Conservation (phyloP, 192 early-diverging fungal species). For the Obelidium mucronatum region DNA sequence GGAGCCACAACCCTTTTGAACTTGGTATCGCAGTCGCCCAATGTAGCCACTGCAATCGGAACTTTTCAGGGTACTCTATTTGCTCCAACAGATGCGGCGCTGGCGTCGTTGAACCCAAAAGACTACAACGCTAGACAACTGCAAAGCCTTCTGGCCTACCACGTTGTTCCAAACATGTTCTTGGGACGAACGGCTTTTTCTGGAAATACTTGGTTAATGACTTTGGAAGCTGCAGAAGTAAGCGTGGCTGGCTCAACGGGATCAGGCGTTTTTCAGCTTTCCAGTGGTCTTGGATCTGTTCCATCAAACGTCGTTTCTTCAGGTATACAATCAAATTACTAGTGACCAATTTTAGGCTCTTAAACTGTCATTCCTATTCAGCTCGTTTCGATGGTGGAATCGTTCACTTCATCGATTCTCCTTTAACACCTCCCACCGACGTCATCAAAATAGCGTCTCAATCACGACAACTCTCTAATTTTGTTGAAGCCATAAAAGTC, state of each 20-base stretch:
- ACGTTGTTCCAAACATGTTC: constrained; percentile 15
- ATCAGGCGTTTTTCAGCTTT: constrained; percentile 4
- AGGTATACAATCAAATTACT: no score
- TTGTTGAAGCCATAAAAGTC: constrained; percentile 21
- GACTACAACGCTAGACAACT: constrained; percentile 3
- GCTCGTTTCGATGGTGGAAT: constrained; percentile 40
- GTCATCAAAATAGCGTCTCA: not conserved
- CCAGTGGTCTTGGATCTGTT: not conserved
- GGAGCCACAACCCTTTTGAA: constrained; percentile 21
- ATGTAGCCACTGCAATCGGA: constrained; percentile 9
- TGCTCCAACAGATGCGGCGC: constrained; percentile 36
- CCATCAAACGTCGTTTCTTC: constrained; percentile 40
- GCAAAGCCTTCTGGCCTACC: constrained; percentile 7
- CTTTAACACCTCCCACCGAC: constrained; percentile 43
- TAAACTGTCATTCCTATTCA: no score
- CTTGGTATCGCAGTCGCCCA: constrained; percentile 1
- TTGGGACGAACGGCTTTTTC: not conserved
- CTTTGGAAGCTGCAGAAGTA: constrained; percentile 15
- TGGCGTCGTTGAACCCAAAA: constrained; percentile 5
- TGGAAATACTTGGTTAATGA: not conserved
- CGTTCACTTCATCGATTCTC: constrained; percentile 50
- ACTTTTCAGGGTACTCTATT: constrained; percentile 27
- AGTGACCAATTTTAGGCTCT: no score
- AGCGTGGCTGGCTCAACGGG: not conserved
- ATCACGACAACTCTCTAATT: constrained; percentile 18